phyloP scores from a whole-genome alignment of 345 rosid species.

The Pistacia integerrima region DNA sequence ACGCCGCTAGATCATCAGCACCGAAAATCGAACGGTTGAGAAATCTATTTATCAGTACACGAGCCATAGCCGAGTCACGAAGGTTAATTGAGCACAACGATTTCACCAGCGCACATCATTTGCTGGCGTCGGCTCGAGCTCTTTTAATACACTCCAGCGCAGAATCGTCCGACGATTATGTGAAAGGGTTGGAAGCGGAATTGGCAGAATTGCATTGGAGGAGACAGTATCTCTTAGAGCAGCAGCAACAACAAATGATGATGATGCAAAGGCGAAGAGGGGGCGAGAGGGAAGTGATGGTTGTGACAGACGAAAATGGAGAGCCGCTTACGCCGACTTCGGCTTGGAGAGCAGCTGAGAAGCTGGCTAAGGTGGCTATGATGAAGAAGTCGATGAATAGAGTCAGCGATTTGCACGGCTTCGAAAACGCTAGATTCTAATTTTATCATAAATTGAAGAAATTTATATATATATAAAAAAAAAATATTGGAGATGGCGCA shows the following conservation, averaged over 20 bases:
- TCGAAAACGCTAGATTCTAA: slow-evolving; percentile 91
- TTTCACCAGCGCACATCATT: slow-evolving; percentile 59
- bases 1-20: slow-evolving; percentile 47
- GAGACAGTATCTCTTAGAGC: slow-evolving; percentile 42
- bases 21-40: slow-evolving; percentile 58
- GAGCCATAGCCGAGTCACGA: slow-evolving; percentile 81
- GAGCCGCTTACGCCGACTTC: slow-evolving; percentile 85
- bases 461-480: not conserved
- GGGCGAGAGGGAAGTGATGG: slow-evolving; percentile 35
- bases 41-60: slow-evolving; percentile 54
- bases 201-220: slow-evolving; percentile 65
- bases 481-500: not conserved
- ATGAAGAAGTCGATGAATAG: slow-evolving; percentile 76
- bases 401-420: slow-evolving; percentile 93
- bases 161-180: slow-evolving; percentile 39
- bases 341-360: slow-evolving; percentile 96
- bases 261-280: slow-evolving; percentile 36
- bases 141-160: slow-evolving; percentile 51
- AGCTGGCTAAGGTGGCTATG: slow-evolving; percentile 79
- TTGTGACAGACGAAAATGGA: slow-evolving; percentile 62
- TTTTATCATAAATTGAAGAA: not conserved
- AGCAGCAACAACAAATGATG: slow-evolving; percentile 15
- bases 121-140: slow-evolving; percentile 74
- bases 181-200: slow-evolving; percentile 56
- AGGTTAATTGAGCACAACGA: slow-evolving; percentile 61